These are phyloP conservation scores for Volvox carteri DNA, from an alignment of 163 green algal species.

Conservation along the genomic window DNA sequence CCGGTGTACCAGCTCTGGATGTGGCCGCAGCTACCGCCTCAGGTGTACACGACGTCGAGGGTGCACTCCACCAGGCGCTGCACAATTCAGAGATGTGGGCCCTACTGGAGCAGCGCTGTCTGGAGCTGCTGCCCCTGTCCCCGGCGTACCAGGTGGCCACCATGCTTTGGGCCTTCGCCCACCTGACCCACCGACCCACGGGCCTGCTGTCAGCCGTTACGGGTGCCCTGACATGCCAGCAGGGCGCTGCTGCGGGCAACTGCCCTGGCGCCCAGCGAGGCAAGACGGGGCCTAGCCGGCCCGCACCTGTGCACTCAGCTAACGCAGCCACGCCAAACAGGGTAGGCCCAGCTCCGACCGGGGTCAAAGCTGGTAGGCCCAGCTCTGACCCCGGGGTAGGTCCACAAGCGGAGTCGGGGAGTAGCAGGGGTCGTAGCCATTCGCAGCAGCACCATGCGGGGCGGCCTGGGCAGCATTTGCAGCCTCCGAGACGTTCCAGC, in stretches of 20 bases:
- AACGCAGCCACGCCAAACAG: no score
- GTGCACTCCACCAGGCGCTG: no score
- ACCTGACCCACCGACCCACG: background rate
- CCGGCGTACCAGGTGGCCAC: conserved; percentile 28
- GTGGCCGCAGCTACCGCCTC: background rate
- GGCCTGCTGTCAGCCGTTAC: background rate
- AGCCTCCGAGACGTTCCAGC: background rate
- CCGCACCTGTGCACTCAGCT: no score
- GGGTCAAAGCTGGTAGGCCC: no score
- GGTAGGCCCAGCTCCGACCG: no score
- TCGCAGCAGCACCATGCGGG: background rate
- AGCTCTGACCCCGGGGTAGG: no score
- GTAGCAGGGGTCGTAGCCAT: background rate
- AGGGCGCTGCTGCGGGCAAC: no score
- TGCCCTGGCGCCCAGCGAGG: no score
- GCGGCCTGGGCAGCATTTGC: background rate
- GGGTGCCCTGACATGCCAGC: background rate
- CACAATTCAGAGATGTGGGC: conserved; percentile 10
- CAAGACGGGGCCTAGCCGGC: no score
- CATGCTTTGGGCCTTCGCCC: conserved; percentile 25
- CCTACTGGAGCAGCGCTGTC: conserved; percentile 4
- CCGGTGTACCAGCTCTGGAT: no score
- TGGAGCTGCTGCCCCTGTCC: background rate
- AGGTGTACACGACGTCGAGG: no score
- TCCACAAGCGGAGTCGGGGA: no score